These are phyloP conservation scores for Saccharomycopsis olivae DNA, from an alignment of 805 yeast genomes.

Conservation along the genomic window DNA sequence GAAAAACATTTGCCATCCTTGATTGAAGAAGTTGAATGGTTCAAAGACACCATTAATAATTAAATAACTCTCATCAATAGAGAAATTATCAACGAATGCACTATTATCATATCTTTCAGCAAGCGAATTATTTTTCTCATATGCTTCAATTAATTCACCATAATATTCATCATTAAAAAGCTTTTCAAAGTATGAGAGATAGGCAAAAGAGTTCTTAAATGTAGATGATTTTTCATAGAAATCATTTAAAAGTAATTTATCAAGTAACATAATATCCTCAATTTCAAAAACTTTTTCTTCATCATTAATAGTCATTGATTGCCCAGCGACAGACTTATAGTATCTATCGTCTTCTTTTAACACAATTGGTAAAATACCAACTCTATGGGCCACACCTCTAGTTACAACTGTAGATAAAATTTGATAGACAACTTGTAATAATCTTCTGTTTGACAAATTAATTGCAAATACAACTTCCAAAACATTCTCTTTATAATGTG, in stretches of 20 bases:
- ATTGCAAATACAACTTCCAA: slow-evolving; percentile 65
- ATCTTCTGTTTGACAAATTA: slow-evolving; percentile 43
- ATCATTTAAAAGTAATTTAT: slow-evolving; percentile 16
- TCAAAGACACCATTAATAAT: slow-evolving; percentile 66
- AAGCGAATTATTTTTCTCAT: slow-evolving; percentile 9
- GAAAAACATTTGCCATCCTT: slow-evolving; percentile 42
- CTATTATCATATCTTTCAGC: slow-evolving; percentile 17
- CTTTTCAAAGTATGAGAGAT: background rate
- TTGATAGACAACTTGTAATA: slow-evolving; percentile 39
- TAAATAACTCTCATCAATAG: slow-evolving; percentile 38
- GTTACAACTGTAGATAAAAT: slow-evolving; percentile 39
- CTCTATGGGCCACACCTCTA: slow-evolving; percentile 60
- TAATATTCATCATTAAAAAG: slow-evolving; percentile 1
- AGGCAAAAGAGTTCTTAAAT: background rate
- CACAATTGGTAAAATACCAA: slow-evolving; percentile 69
- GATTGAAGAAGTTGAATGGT: slow-evolving; percentile 32
- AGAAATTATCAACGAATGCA: slow-evolving; percentile 28
- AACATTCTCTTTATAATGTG: slow-evolving; percentile 60
- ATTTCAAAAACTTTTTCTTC: slow-evolving; percentile 16
- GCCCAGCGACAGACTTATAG: slow-evolving; percentile 14
- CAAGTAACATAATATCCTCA: slow-evolving; percentile 19
- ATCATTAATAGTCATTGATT: slow-evolving; percentile 18
- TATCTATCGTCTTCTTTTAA: slow-evolving; percentile 19
- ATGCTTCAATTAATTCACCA: slow-evolving; percentile 7
- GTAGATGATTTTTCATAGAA: slow-evolving; percentile 3